These are phyloP conservation scores for Coemansia sp. DNA, from an alignment of 192 early-diverging fungal species.

Conservation along the genomic window DNA sequence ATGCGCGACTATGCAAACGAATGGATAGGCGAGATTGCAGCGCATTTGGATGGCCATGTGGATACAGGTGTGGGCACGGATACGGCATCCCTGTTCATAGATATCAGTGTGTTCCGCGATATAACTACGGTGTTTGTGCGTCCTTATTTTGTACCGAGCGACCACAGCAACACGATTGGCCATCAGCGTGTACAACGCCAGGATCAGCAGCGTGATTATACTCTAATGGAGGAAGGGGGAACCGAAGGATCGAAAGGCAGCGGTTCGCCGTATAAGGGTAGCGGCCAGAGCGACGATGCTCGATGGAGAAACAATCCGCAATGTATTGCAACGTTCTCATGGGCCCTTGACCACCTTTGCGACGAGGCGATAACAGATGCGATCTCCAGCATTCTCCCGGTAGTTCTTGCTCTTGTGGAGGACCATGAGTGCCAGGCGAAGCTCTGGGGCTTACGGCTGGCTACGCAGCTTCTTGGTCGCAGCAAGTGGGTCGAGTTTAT, in stretches of 20 bases:
- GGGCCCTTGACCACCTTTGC: constrained; percentile 21
- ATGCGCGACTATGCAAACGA: constrained; percentile 4
- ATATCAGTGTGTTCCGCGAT: constrained; percentile 3
- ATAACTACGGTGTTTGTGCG: constrained; percentile 20
- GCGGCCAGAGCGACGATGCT: constrained; percentile 1
- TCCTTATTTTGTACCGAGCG: constrained; percentile 31
- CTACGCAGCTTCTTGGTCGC: constrained; percentile 9
- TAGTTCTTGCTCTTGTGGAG: constrained; percentile 33
- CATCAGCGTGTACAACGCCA: not conserved
- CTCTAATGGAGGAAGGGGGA: constrained; percentile 2
- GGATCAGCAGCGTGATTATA: constrained; percentile 6
- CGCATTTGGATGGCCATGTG: constrained; percentile 1
- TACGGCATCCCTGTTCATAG: not conserved
- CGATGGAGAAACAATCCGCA: constrained; percentile 30
- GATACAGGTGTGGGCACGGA: not conserved
- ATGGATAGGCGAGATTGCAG: constrained; percentile 15
- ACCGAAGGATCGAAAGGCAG: not conserved
- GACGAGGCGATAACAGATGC: constrained; percentile 7
- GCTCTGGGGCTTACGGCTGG: constrained; percentile 26
- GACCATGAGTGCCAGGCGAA: constrained; percentile 31
- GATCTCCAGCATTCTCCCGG: constrained; percentile 36
- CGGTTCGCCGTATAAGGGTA: not conserved
- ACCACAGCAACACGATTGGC: not conserved
- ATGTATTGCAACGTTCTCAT: constrained; percentile 32
- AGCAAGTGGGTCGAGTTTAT: constrained; percentile 18